phyloP scores from a whole-genome alignment of 1,284 basidiomycete species.

The Sanghuangporus weigelae region DNA sequence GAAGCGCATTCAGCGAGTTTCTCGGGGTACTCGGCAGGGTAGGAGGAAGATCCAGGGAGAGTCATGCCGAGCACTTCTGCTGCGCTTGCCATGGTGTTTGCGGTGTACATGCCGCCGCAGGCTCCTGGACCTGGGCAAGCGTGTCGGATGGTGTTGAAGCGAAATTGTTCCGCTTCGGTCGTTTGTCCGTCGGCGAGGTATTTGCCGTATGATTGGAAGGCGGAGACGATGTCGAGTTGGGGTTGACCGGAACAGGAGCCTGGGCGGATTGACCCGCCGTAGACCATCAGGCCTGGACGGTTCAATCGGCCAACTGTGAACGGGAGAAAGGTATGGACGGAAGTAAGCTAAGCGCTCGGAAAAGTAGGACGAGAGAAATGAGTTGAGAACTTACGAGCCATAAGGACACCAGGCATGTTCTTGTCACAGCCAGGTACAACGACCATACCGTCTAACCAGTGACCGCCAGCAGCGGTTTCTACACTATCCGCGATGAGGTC shows the following conservation, averaged over 20 bases:
- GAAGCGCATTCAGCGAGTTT: conserved; percentile 81
- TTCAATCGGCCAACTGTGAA: conserved; percentile 82
- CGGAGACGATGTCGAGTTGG: conserved; percentile 88
- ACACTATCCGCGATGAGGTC: conserved; percentile 97
- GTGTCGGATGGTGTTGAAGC: conserved; percentile 83
- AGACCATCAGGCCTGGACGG: conserved; percentile 93
- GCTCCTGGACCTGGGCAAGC: conserved; percentile 95
- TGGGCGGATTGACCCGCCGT: conserved; percentile 90
- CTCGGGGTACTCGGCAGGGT: conserved; percentile 88
- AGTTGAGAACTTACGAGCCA: conserved; percentile 66
- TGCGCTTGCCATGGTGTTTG: conserved; percentile 94
- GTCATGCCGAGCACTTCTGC: conserved; percentile 93
- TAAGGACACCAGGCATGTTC: conserved; percentile 96
- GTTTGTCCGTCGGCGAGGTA: conserved; percentile 89
- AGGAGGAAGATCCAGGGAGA: conserved; percentile 94
- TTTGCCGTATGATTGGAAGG: conserved; percentile 93
- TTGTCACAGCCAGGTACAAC: conserved; percentile 96
- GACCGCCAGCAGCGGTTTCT: conserved; percentile 93
- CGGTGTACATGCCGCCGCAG: conserved; percentile 97
- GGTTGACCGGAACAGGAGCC: conserved; percentile 81
- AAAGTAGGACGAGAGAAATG: conserved; percentile 13
- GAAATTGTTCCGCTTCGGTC: conserved; percentile 70
- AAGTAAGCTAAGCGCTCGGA: not conserved
- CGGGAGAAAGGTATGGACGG: not conserved
- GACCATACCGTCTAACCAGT: conserved; percentile 98